phyloP scores from a whole-genome alignment of 495 filamentous ascomycete genomes.

The Halenospora varia region DNA sequence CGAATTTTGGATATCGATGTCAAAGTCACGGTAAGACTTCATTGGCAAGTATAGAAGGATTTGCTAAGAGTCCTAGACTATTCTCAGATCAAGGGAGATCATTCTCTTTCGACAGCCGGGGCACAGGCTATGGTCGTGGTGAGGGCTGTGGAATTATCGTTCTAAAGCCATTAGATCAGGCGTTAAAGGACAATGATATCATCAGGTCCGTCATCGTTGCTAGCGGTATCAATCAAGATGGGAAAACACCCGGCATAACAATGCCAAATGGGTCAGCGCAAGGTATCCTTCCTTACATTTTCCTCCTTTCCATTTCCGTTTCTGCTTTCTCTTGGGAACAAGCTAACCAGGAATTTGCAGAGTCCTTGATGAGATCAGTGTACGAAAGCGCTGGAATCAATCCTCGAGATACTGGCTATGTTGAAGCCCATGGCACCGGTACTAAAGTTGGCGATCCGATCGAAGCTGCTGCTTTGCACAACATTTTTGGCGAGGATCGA shows the following conservation, averaged over 20 bases:
- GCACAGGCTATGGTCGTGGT: conserved; percentile 62
- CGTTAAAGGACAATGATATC: conserved; percentile 47
- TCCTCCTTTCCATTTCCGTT: conserved; percentile 40
- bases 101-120: conserved; percentile 54
- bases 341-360: no score
- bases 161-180: conserved; percentile 55
- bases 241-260: conserved; percentile 56
- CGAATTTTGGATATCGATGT: conserved; percentile 32
- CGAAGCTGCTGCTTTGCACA: conserved; percentile 41
- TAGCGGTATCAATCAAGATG: conserved; percentile 57
- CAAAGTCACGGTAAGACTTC: conserved; percentile 1
- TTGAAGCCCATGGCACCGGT: conserved; percentile 37
- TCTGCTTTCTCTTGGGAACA: conserved; percentile 36
- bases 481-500: conserved; percentile 37
- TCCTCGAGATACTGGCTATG: conserved; percentile 40
- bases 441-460: conserved; percentile 57
- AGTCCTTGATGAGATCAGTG: conserved; percentile 40
- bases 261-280: conserved; percentile 48
- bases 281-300: conserved; percentile 36
- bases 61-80: conserved; percentile 18
- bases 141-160: conserved; percentile 55
- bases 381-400: conserved; percentile 44
- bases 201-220: conserved; percentile 57
- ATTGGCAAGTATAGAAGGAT: background rate
- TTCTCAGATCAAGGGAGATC: conserved; percentile 40